These are phyloP conservation scores for Haematococcus sp. DNA, from an alignment of 139 green algal species.

Conservation along the genomic window DNA sequence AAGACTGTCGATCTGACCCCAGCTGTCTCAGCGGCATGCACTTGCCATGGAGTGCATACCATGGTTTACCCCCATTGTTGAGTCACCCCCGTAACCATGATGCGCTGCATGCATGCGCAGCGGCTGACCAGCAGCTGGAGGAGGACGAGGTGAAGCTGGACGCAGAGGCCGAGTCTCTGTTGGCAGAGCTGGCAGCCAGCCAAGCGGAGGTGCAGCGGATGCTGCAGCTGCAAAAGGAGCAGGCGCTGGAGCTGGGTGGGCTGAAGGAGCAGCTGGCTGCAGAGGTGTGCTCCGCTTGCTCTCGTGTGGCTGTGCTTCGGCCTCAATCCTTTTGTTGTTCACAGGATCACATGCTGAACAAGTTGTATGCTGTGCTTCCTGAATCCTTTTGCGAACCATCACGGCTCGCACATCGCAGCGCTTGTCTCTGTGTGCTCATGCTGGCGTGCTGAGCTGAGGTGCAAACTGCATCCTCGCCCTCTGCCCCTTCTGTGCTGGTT, in stretches of 20 bases:
- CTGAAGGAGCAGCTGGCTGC: slow-evolving; percentile 29
- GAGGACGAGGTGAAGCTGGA: slow-evolving; percentile 10
- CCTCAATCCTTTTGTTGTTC: neutral
- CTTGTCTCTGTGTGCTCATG: no score
- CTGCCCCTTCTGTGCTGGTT: no score
- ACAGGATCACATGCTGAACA: neutral
- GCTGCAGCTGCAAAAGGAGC: slow-evolving; percentile 19
- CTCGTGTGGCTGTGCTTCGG: no score
- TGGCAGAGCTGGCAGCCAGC: slow-evolving; percentile 22
- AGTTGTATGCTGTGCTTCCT: neutral
- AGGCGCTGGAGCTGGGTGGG: slow-evolving; percentile 25
- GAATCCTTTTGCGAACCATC: no score
- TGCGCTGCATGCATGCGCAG: neutral
- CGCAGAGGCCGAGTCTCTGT: slow-evolving; percentile 13
- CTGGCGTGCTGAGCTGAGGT: no score
- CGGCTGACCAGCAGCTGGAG: neutral
- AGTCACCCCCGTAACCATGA: neutral
- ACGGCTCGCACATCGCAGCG: no score
- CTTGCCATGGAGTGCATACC: neutral
- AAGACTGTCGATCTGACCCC: no score
- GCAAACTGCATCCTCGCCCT: no score
- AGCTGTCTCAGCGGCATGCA: no score
- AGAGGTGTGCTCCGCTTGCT: slow-evolving; percentile 18
- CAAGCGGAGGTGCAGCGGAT: slow-evolving; percentile 39
- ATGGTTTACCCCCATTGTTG: neutral